Percentiles rank a stretch among this genome's conserved stretches.
Conservation (phyloP, 352 stramenopile genomes). For the Globisporangium cederbergense region DNA sequence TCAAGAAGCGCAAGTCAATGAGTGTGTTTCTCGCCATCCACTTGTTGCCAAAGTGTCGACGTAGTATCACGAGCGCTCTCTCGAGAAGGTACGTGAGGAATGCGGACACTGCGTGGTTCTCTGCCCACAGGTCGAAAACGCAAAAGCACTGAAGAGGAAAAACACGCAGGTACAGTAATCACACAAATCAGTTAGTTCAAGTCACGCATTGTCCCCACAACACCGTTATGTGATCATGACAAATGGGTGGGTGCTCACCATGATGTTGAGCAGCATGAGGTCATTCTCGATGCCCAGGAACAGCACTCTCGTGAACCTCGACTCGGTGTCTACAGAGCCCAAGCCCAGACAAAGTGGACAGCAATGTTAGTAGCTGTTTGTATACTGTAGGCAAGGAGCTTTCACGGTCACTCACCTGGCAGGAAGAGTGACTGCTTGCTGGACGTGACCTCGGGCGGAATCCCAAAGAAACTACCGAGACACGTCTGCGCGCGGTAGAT, state of each 20-base stretch:
- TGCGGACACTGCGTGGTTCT: slow-evolving; percentile 63
- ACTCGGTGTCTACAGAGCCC: slow-evolving; percentile 37
- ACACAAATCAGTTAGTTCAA: slow-evolving; percentile 20
- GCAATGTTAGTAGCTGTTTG: not conserved
- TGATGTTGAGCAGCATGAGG: slow-evolving; percentile 87
- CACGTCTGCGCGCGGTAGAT: slow-evolving; percentile 81
- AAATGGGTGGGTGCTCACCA: slow-evolving; percentile 18
- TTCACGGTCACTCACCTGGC: slow-evolving; percentile 29
- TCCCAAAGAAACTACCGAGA: slow-evolving; percentile 60
- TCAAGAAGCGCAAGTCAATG: slow-evolving; percentile 65
- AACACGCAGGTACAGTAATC: not conserved
- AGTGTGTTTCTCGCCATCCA: slow-evolving; percentile 56
- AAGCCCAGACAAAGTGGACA: not conserved
- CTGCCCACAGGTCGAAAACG: slow-evolving; percentile 58
- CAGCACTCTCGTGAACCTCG: slow-evolving; percentile 53
- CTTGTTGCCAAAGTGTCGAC: slow-evolving; percentile 35
- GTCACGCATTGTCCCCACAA: not conserved
- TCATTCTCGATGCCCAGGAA: slow-evolving; percentile 85
- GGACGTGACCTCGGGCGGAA: slow-evolving; percentile 67
- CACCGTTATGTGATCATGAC: not conserved
- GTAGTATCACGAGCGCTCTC: slow-evolving; percentile 28
- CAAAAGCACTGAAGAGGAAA: slow-evolving; percentile 49
- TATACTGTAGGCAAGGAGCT: no score
- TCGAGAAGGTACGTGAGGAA: slow-evolving; percentile 63
- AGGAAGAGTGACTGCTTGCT: slow-evolving; percentile 67